Evolutionary conservation across 169 alveolate genomes (phyloP).

Genomic region (Cryptosporidium tyzzeri): DNA sequence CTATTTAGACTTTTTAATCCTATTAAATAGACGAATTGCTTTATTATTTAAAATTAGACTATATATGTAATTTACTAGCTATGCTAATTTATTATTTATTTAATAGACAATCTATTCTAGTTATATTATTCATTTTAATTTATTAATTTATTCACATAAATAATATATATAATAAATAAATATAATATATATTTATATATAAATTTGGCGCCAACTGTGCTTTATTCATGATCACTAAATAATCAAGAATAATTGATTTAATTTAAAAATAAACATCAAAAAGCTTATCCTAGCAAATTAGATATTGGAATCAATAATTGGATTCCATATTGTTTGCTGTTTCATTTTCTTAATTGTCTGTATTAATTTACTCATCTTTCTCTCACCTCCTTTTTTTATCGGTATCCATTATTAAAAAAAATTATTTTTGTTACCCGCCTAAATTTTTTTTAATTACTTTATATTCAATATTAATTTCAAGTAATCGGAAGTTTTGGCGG

Average conservation of each 20-base stretch:
- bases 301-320: too few relatives aligned
- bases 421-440: background rate
- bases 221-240: background rate
- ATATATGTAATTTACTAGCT: background rate
- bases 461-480: background rate
- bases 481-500: background rate
- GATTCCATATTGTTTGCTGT: background rate
- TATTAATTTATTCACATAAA: background rate
- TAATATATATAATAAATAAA: too few relatives aligned
- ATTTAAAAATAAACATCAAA: background rate
- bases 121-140: too few relatives aligned
- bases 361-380: background rate
- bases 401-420: too few relatives aligned
- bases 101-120: background rate
- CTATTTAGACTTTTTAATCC: conserved; percentile 5
- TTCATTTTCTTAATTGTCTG: too few relatives aligned
- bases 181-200: too few relatives aligned
- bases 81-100: background rate
- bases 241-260: background rate
- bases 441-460: background rate
- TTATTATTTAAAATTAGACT: background rate
- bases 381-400: background rate
- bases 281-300: too few relatives aligned
- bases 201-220: background rate
- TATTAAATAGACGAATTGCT: background rate